Evolutionary conservation across 2,329 filamentous ascomycete species (phyloP), one percentile per base, ranked within the genome.

Genomic region (Colletotrichum tofieldiae): DNA sequence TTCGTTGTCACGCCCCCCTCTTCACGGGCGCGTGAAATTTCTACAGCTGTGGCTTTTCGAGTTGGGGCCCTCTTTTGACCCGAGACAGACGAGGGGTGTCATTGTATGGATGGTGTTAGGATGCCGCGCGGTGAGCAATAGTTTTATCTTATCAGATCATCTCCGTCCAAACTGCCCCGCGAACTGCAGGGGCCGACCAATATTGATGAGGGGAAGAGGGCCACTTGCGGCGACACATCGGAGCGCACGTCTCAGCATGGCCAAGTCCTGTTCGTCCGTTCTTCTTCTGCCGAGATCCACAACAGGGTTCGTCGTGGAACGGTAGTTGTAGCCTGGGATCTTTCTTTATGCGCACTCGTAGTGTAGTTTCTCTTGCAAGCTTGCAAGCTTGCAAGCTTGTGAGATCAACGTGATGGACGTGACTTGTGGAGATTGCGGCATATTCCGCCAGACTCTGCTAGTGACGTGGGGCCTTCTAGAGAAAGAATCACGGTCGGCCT

Each of bases 81-180:
- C 16, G 16, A 45, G n/a, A 49, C 47, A 5, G 54, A 56, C 68
- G 58, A 71, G 64, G 64, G 63, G 56, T 67, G 47, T 62, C 58
- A 18, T 23, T 16, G 16, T 29, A 26, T 49, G 45, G 9, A 39
- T 12, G 14, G 29, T 16, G 39, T 51, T 35, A n/a, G 37, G 18
- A 51, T 71, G 52, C 67, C 35, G n/a, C n/a, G 45, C 14, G 49
- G 39, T 67, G 18, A 60, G n/a, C 39, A 29, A 71, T 41, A 23
- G 8, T 37, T 52, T 68, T 54, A 68, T 72, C 69, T 72, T 72
- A 68, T 68, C 69, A 63, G 69, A 72, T 72, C 65, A 68, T 67
- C 64, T 71, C 49, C 16, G 35, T 62, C 51, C 39, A 3, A 6
- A 49, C 41, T 23, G 49, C 47, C 67, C 56, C 51, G 41, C 58